Conservation (phyloP, 2,329 filamentous ascomycete genomes). For the Elsinoe australis region DNA sequence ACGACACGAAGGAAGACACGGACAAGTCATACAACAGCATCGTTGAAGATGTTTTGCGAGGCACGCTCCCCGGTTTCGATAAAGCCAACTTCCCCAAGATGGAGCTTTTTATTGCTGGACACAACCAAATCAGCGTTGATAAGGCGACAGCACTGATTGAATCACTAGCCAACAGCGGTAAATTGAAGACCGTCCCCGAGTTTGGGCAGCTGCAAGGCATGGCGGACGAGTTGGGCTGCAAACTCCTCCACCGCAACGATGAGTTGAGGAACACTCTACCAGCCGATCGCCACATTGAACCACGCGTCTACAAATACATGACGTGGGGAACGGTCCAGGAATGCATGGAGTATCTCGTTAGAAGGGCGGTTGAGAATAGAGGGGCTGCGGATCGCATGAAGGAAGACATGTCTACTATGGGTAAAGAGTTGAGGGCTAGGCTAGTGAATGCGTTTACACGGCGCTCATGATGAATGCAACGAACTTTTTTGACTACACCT, state of each 20-base stretch:
- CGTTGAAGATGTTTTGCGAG: conserved; percentile 22
- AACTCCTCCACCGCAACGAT: conserved; percentile 22
- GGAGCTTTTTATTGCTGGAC: conserved; percentile 28
- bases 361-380: conserved; percentile 26
- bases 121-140: conserved; percentile 24
- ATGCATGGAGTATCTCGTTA: conserved; percentile 27
- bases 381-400: conserved; percentile 24
- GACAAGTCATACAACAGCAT: conserved; percentile 26
- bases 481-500: too few species aligned
- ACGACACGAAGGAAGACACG: conserved; percentile 26
- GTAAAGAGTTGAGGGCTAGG: conserved; percentile 12
- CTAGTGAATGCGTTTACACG: not conserved
- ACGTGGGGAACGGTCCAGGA: conserved; percentile 27
- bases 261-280: not conserved
- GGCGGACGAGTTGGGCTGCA: conserved; percentile 26
- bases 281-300: conserved; percentile 18
- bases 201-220: conserved; percentile 29
- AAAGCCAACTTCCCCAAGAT: conserved; percentile 22
- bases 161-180: conserved; percentile 20
- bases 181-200: conserved; percentile 20
- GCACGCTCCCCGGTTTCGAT: conserved; percentile 24
- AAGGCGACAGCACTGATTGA: conserved; percentile 21
- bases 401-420: conserved; percentile 17
- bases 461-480: too few species aligned
- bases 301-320: conserved; percentile 25